Base-by-base conservation (phyloP, 441 rosid species). In the Erysimum pusillum region DNA sequence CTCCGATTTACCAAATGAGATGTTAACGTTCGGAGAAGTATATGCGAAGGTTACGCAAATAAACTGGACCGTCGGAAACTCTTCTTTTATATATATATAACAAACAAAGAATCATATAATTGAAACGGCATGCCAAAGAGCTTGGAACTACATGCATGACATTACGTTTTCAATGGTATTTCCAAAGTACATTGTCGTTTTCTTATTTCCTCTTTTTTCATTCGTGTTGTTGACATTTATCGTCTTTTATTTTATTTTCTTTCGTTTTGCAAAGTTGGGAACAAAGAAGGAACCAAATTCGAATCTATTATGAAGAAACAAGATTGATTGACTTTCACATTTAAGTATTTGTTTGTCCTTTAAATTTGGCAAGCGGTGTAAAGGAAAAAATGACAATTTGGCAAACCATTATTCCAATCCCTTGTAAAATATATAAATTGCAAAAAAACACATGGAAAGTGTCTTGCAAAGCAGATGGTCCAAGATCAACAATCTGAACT, bases 11-110 rank as follows among this genome's bases (percentile, higher is more conserved):
- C 73, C 63, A 58, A 22, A 18, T 11, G 57, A 65, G 81, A 77
- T 66, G 77, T 49, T 67, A 73, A 78, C 81, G 74, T 78, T 72
- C 52, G 18, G 51, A 73, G 56, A 64, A 64, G 74, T 73, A 17
- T 42, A 20, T 66, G 63, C 17, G 12, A 77, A 39, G 52, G 53
- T 51, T 78, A 78, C 81, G 78, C 65, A 67, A 78, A 67, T 45
- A 67, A 73, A 67, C 44, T 60, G 38, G 74, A 78, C 81, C 81
- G 81, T 73, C 15, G 38, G 22, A 67, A 71, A 59, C 51, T 51
- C 13, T 46, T 18, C 7, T 20, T 10, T 5, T 44, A 5, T 44
- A n/a, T 74, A n/a, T 17, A 35, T 15, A 53, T 11, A 18, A 41
- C 18, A 58, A 71, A 65, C 2, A 9, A 38, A 39, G 31, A 6